Evolutionary conservation across 768 basidiomycete species (phyloP), one percentile per base, ranked within the genome.

Genomic region (Trametes villosa): DNA sequence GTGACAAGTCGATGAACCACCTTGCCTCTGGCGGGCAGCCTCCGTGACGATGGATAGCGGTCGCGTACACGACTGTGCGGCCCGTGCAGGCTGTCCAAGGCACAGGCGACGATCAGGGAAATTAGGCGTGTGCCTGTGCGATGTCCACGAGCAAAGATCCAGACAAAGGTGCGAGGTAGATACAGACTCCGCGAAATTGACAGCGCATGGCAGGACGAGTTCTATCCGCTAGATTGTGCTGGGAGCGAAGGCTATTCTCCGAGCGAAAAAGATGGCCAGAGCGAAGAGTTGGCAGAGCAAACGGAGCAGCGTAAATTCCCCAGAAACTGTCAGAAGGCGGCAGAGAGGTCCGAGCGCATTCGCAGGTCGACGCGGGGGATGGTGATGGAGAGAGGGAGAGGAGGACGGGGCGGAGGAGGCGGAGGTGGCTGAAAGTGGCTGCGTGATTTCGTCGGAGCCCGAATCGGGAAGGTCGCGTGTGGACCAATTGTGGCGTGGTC

Each of bases 401-500:
- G 4, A 33, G 13, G 50, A 12, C 11, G 26, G 34, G 26, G 56
- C n/a, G n/a, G 59, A 6, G n/a, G 45, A 33, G 47, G 59, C 46
- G 40, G 59, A 31, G 20, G 46, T 47, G 53, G 40, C 46, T 47
- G 57, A 55, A 41, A 33, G 44, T 44, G 50, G 45, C 42, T 40
- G 54, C 9, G 50, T 46, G 31, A 57, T 53, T n/a, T n/a, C 17
- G 55, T 48, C 61, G 61, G 61, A 63, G 61, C 33, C 38, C 48
- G 53, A 63, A 63, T 44, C 22, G 27, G 46, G 52, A 34, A 47
- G 42, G 62, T 58, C 62, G 62, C 47, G 45, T 47, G 38, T 44
- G 29, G 40, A 50, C 63, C 60, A 54, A 56, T 63, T 67, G 65
- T 62, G 65, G 65, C 59, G 63, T 52, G 63, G 56, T 59, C 63